Conservation (phyloP, 768 basidiomycete genomes). For the Kwoniella bestiolae region DNA sequence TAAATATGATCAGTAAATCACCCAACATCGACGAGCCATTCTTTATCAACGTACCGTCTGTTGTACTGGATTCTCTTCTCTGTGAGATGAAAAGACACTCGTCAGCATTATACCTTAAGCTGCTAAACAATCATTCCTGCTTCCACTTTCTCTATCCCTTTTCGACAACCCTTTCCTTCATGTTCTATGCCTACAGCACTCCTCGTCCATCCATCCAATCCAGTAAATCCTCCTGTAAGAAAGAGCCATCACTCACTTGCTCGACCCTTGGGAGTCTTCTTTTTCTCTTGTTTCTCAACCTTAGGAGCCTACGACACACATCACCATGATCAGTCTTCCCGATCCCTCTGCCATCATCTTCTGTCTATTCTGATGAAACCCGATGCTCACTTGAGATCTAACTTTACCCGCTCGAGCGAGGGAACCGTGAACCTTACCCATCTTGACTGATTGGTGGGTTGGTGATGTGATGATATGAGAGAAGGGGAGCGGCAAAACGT, state of each 20-base stretch:
- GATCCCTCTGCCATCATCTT: background rate
- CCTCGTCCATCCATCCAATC: no score
- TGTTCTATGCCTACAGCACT: background rate
- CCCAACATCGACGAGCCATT: background rate
- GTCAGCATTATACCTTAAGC: no score
- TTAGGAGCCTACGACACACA: constrained; percentile 70
- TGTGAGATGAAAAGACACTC: constrained; percentile 19
- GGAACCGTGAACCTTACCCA: constrained; percentile 84
- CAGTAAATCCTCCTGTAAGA: no score
- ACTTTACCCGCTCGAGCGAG: constrained; percentile 99
- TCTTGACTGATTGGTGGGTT: constrained; percentile 36
- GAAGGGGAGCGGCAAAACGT: constrained; percentile 1
- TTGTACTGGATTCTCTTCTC: constrained; percentile 86
- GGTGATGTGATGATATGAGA: background rate
- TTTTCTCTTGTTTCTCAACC: constrained; percentile 98
- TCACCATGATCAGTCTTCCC: background rate
- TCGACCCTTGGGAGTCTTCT: constrained; percentile 95
- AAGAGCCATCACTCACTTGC: constrained; percentile 62
- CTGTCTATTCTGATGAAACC: constrained; percentile 4
- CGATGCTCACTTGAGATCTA: constrained; percentile 71
- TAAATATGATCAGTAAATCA: constrained; percentile 4
- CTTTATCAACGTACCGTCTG: constrained; percentile 33
- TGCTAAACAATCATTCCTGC: no score
- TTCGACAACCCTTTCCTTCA: background rate
- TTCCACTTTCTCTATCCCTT: no score